Conservation (phyloP, 768 basidiomycete species). For the Tremella mesenterica region DNA sequence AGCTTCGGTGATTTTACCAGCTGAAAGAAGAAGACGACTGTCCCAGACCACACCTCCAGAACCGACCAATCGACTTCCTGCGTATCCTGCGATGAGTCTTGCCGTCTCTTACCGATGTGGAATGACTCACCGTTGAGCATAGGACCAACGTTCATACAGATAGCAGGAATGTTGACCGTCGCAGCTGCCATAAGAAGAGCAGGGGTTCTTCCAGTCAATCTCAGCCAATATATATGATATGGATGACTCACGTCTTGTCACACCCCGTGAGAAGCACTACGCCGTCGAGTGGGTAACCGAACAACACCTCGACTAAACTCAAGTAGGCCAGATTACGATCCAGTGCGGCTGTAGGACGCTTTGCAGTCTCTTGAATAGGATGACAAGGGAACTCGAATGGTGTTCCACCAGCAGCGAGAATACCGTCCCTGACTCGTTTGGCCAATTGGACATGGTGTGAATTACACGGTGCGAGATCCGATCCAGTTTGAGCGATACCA, state of each 20-base stretch:
- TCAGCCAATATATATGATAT: background rate
- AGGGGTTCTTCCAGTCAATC: constrained; percentile 28
- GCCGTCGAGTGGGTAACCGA: constrained; percentile 42
- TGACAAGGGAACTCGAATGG: constrained; percentile 45
- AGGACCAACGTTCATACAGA: constrained; percentile 41
- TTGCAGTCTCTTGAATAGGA: constrained; percentile 43
- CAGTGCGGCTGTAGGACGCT: constrained; percentile 40
- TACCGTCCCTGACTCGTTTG: constrained; percentile 42
- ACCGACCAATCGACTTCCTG: constrained; percentile 25
- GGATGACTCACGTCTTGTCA: constrained; percentile 30
- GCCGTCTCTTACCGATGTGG: background rate
- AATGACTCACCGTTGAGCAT: constrained; percentile 36
- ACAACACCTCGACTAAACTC: constrained; percentile 39
- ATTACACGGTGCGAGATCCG: constrained; percentile 43
- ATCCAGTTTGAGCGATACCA: constrained; percentile 42
- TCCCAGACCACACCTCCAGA: constrained; percentile 43
- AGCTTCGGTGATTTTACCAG: constrained; percentile 29
- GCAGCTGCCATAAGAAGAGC: constrained; percentile 41
- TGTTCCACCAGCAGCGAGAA: constrained; percentile 42
- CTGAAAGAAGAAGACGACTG: constrained; percentile 24
- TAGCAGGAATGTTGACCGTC: constrained; percentile 42
- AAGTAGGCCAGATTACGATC: constrained; percentile 42
- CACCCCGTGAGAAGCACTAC: constrained; percentile 41
- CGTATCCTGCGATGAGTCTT: constrained; percentile 19
- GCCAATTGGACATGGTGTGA: constrained; percentile 38